Evolutionary conservation across 495 filamentous ascomycete species (phyloP).

Genomic region (Xanthoparmelia taractica): DNA sequence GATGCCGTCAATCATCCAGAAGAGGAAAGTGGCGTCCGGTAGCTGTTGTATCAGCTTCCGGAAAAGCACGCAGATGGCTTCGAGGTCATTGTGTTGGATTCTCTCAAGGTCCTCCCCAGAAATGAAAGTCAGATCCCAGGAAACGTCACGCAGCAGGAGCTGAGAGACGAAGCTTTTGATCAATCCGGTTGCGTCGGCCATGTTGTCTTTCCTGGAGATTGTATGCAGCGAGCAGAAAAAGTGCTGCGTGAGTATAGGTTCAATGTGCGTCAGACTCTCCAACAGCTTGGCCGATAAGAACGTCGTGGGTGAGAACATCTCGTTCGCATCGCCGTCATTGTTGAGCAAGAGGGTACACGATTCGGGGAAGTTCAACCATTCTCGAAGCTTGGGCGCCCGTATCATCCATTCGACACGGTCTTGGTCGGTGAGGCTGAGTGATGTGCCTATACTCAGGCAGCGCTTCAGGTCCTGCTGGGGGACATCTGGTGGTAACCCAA

Average conservation of each 20-base stretch:
- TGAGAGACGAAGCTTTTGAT: constrained; percentile 4
- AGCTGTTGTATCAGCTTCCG: background rate
- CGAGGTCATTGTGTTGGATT: background rate
- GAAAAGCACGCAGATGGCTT: background rate
- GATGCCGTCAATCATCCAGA: constrained; percentile 8
- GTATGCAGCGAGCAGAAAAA: constrained; percentile 9
- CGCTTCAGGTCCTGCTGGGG: constrained; percentile 1
- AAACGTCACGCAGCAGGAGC: background rate
- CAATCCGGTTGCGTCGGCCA: background rate
- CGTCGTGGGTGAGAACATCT: constrained; percentile 6
- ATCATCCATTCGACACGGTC: constrained; percentile 12
- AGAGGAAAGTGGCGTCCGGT: constrained; percentile 1
- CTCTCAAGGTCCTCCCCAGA: background rate
- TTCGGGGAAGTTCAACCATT: background rate
- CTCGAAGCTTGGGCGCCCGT: background rate
- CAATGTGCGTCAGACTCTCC: background rate
- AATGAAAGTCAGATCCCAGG: constrained; percentile 1
- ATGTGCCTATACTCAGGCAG: background rate
- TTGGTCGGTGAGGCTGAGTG: background rate
- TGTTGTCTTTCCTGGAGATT: background rate
- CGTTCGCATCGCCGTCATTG: background rate
- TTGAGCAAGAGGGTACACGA: background rate
- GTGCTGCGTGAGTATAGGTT: background rate
- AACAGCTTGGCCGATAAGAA: constrained; percentile 4
- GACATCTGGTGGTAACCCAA: background rate